Evolutionary conservation across 2,329 filamentous ascomycete species (phyloP), one percentile per base, ranked within the genome.

Genomic region (Fusarium globosum): DNA sequence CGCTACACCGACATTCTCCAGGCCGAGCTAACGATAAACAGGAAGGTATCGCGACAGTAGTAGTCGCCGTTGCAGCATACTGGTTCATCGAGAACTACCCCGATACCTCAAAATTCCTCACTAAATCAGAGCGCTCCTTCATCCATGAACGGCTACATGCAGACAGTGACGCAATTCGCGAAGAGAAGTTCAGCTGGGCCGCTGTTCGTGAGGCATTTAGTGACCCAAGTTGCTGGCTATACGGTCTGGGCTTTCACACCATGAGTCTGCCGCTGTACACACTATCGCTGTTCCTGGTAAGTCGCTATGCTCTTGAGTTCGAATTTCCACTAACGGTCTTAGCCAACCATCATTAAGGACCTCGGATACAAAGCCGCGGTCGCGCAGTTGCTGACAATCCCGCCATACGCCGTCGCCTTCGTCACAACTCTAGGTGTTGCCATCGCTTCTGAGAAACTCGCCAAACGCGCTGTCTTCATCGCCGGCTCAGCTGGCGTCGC

Each of bases 151-250:
- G 93, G 0, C 85, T 95, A 1, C 89, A 89, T 15, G 86, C 87
- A 10, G 92, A 95, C 74, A 91, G 88, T 70, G 92, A 95, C 76
- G 90, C 92, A 0, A 93, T 90, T 0, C 88, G 90, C 10, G 84
- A 91, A 53, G 93, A 96, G 73, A 78, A 83, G 1, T 95, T 95
- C 76, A 88, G 83, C 7, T 95, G 93, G 93, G 80, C 74, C 0
- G 90, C 91, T 26, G 93, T 95, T 0, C 64, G 81, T 30, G 84
- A 88, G 23, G 92, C 93, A 0, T 80, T 94, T 45, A 88, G 85
- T 20, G 91, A 95, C 74, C 88, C 89, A 4, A 94, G 91, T 77
- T 91, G 91, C 76, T 94, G 90, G 90, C 85, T 95, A 0, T 95
- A 95, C 72, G 91, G 91, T 0, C 79, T 93, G 0, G 88, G 87